Evolutionary conservation across 495 filamentous ascomycete genomes (phyloP).

Genomic region (Jackrogersella multiformis): DNA sequence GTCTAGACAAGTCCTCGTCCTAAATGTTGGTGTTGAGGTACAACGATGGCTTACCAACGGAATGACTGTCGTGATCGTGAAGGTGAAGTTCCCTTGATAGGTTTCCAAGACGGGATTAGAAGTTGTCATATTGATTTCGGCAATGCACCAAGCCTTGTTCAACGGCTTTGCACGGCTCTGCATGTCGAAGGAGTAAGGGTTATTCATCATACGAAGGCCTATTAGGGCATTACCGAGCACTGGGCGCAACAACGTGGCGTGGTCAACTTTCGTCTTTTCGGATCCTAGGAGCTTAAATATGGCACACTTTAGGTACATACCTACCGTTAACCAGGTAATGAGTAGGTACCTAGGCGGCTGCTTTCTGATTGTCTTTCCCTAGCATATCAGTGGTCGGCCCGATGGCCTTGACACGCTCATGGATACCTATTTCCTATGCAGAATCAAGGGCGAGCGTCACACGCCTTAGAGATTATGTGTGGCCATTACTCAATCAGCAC

Average conservation of each 20-base stretch:
- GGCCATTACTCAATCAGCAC: neutral
- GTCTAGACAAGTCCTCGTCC: neutral
- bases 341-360: neutral
- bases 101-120: neutral
- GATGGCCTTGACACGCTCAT: conserved; percentile 15
- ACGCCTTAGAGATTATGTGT: conserved; percentile 13
- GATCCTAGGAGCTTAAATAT: neutral
- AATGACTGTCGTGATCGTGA: neutral
- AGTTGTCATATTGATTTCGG: neutral
- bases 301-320: too few species aligned
- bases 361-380: conserved; percentile 19
- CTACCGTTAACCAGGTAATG: too few species aligned
- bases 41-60: neutral
- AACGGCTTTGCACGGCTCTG: conserved; percentile 1
- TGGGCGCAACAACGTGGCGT: conserved; percentile 6
- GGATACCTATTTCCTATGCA: conserved; percentile 6
- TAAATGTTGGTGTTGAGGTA: neutral
- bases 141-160: neutral
- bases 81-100: neutral
- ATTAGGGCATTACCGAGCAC: conserved; percentile 2
- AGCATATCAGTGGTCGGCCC: conserved; percentile 25
- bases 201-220: neutral
- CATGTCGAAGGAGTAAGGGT: conserved; percentile 2
- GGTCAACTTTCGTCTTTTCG: neutral
- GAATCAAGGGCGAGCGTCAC: conserved; percentile 17